Evolutionary conservation across 2,329 filamentous ascomycete species (phyloP), one percentile per base, ranked within the genome.

Genomic region (Cadophora malorum): DNA sequence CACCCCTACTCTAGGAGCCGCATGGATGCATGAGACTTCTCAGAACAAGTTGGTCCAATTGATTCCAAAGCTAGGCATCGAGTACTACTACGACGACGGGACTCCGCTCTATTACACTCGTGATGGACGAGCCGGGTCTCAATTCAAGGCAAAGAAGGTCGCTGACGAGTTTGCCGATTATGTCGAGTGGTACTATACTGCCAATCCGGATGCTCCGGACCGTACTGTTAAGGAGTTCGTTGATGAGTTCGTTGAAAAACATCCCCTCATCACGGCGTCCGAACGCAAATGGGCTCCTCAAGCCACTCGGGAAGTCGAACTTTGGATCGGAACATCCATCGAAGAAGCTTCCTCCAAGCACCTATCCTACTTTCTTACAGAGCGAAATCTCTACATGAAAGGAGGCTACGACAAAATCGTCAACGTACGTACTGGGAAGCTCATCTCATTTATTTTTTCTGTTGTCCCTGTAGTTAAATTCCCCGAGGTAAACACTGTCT

Each of bases 61-160:
- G 65, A 81, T 82, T 64, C 76, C 77, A 23, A 78, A 77, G 67
- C 75, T 82, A 47, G 76, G 76, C 45, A 80, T 82, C 63, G 79
- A 81, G 59, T 81, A 81, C 68, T 82, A 81, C 71, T 82, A 81
- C 72, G 80, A 82, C 72, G 80, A 82, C 64, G 80, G 80, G 12
- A 75, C 79, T 12, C 79, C 80, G 31, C 65, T 81, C 62, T 81
- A 80, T 71, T 81, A 79, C 65, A 81, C 80, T 49, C 77, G 79
- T 64, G 78, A 81, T 55, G 80, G 80, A 60, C 77, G 79, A 67
- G 78, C 80, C 53, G 80, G 80, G 33, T 77, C 79, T 55, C 80
- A 82, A 70, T 81, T 81, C 78, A 82, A 82, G 66, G 80, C 80
- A 23, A 82, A 82, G 73, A 82, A 82, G 68, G 80, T 81, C 28